Percentiles rank a stretch among this genome's conserved stretches.
Conservation (phyloP, 2,329 filamentous ascomycete species). For the Ceratocystis huliohia region DNA sequence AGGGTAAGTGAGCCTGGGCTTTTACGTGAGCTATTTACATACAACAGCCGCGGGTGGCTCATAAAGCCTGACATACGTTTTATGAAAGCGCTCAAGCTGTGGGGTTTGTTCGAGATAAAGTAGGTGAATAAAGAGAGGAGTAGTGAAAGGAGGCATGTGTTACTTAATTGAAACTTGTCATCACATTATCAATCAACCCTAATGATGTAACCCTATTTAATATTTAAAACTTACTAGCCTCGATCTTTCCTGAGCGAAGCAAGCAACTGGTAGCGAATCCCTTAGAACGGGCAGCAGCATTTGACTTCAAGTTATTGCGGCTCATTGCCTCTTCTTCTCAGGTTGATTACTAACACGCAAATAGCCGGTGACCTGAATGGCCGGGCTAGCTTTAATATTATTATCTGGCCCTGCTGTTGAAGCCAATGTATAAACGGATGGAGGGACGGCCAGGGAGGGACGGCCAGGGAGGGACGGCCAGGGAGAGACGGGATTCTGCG, state of each 20-base stretch:
- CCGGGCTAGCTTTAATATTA: background rate
- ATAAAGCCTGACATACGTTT: background rate
- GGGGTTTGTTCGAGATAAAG: no score
- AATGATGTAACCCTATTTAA: background rate
- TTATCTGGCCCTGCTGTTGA: background rate
- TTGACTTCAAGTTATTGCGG: background rate
- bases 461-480: no score
- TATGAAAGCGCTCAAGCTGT: no score
- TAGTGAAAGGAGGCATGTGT: background rate
- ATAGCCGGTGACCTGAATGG: background rate
- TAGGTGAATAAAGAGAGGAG: background rate
- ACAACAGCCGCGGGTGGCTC: no score
- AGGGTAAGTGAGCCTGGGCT: no score
- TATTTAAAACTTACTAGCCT: background rate
- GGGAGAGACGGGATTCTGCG: no score
- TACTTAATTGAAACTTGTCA: background rate
- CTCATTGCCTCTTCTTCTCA: background rate
- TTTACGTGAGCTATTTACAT: no score
- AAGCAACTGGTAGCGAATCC: background rate
- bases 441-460: no score
- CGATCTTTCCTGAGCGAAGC: background rate
- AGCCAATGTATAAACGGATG: background rate
- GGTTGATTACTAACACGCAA: background rate
- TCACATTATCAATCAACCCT: background rate
- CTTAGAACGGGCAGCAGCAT: background rate